Evolutionary conservation across 1,284 basidiomycete species (phyloP), one percentile per base, ranked within the genome.

Genomic region (Gymnopus androsaceus): DNA sequence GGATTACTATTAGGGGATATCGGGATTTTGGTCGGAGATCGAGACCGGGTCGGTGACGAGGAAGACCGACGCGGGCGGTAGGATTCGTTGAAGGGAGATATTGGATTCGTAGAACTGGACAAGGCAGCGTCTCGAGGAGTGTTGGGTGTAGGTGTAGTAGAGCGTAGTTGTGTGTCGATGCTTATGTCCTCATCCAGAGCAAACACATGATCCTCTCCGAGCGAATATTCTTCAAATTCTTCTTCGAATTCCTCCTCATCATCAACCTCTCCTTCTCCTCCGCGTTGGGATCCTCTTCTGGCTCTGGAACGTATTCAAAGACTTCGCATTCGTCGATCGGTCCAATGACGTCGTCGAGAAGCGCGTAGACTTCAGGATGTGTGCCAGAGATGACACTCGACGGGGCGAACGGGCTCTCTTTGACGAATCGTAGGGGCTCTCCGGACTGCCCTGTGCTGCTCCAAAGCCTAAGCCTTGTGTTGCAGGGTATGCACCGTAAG

Each of bases 211-310:
- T 86, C 85, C 52, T 88, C 85, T 49, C 85, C 83, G 51, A 81
- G 82, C 19, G 78, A 79, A 51, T 77, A 76, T 59, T 84, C 81
- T 48, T 86, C 84, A n/a, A 79, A 82, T 48, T 79, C 77, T 57
- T 80, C 82, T 0, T 80, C 79, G 55, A 50, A 37, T 28, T 82
- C 72, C 64, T 90, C 85, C 63, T 88, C 85, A 61, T 86, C 86
- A 63, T 89, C 86, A 63, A 92, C 92, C 33, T 85, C 86, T 62
- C 87, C 84, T 69, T 90, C 89, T 64, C 84, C 84, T n/a, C n/a
- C 48, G 92, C 92, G 64, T 99, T 95, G 0, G 96, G 96, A 75
- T 99, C 97, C 40, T 91, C 90, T 66, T 97, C 94, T 60, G 92
- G 87, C 72, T 97, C 95, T 45, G 96, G 97, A 44, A 87, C 84